Evolutionary conservation across 805 yeast species (phyloP).

Genomic region (Trichomonascus vanleenenianus): DNA sequence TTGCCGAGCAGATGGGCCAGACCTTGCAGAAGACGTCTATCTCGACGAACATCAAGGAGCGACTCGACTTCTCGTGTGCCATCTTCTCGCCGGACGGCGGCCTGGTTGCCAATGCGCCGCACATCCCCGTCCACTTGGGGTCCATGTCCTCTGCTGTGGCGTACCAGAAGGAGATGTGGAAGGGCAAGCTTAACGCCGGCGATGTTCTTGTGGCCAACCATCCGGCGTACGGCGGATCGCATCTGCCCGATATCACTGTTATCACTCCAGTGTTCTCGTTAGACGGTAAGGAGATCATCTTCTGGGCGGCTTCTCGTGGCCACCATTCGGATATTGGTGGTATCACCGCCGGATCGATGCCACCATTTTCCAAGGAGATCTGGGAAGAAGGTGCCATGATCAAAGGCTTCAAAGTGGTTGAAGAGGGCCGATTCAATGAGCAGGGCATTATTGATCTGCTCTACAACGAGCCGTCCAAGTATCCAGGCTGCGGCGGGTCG

Average conservation of each 20-base stretch:
- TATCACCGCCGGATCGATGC: constrained; percentile 87
- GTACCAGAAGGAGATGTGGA: constrained; percentile 59
- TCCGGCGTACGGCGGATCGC: constrained; percentile 82
- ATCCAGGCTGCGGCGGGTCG: constrained; percentile 85
- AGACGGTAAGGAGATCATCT: constrained; percentile 46
- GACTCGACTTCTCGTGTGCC: constrained; percentile 81
- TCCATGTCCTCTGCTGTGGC: constrained; percentile 78
- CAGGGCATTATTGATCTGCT: constrained; percentile 54
- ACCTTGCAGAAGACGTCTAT: constrained; percentile 74
- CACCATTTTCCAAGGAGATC: constrained; percentile 77
- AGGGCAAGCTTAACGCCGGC: constrained; percentile 55
- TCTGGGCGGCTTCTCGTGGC: constrained; percentile 90
- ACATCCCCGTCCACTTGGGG: constrained; percentile 79
- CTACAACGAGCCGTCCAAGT: constrained; percentile 65
- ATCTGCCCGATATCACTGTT: constrained; percentile 85
- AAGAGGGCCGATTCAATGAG: constrained; percentile 67
- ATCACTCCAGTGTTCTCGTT: constrained; percentile 80
- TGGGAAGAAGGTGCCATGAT: constrained; percentile 92
- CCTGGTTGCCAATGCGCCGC: constrained; percentile 82
- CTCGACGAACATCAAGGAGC: constrained; percentile 74
- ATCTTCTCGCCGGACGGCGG: constrained; percentile 70
- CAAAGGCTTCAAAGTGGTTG: constrained; percentile 65
- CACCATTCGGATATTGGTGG: constrained; percentile 98
- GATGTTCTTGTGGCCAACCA: constrained; percentile 75
- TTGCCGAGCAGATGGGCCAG: constrained; percentile 85